Evolutionary conservation across 2,329 filamentous ascomycete genomes (phyloP), one percentile per base, ranked within the genome.

Genomic region (Gaeumannomyces sp.): DNA sequence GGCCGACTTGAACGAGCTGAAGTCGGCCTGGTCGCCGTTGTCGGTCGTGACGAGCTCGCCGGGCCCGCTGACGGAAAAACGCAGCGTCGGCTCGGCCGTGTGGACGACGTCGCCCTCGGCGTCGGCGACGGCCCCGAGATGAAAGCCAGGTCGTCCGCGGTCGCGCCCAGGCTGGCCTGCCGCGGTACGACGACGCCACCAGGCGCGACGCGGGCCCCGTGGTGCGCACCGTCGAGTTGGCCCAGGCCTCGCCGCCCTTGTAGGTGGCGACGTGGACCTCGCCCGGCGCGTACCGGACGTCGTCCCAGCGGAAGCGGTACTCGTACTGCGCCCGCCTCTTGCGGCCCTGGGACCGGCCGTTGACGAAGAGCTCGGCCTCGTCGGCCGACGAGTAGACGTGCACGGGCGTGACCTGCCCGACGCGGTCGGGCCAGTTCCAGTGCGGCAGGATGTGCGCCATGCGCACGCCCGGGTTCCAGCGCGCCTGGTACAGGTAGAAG

Each of bases 281-380:
- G 8, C 83, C 83, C 0, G 82, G 73, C 57, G 76, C 66, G 68
- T 85, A 85, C 1, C 72, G 71, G 1, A 84, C 77, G 2, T 80
- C 71, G 68, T 85, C 81, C 82, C 82, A 85, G 3, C 83, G 78
- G 68, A 85, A 79, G 25, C 82, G 78, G 68, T 83, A 84, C n/a
- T 74, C 69, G 19, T 69, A 73, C 45, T 73, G 61, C 0, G 64
- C 73, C 60, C 73, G 76, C 65, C 72, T 76, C 66, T 74, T 68
- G 1, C 76, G 71, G 1, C 83, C 83, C 3, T 74, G 74, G 0
- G 80, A 82, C 57, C 75, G 68, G 3, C 79, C 81, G 63, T 85
- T 85, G 16, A 85, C 68, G 66, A 84, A 85, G 2, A 85, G 71
- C 73, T 85, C 83, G 4, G 81, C 83, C 68, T 83, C 81, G 66